Percentiles rank a stretch among this genome's conserved stretches.
Conservation (phyloP, 2,329 filamentous ascomycete species). For the Lachnum nothofagi region DNA sequence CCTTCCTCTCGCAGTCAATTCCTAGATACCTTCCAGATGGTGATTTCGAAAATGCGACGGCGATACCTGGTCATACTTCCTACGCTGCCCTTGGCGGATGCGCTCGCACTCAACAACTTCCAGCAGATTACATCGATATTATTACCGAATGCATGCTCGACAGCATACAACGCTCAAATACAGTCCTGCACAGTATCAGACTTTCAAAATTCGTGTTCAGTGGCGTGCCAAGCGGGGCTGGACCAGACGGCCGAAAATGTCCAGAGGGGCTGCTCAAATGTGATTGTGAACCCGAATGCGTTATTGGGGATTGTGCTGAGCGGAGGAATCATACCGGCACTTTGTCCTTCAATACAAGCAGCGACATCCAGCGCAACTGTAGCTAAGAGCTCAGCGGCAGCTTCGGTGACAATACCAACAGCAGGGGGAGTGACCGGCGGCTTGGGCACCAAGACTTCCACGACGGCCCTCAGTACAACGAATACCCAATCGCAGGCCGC, state of each 20-base stretch:
- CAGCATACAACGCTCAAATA: conserved; percentile 28
- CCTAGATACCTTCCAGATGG: conserved; percentile 1
- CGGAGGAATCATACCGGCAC: conserved; percentile 27
- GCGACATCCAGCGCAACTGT: conserved; percentile 7
- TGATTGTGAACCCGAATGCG: conserved; percentile 21
- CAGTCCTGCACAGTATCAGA: conserved; percentile 24
- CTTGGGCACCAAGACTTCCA: not conserved
- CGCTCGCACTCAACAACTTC: conserved; percentile 31
- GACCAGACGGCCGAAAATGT: conserved; percentile 18
- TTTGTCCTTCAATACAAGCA: conserved; percentile 23
- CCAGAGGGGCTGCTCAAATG: conserved; percentile 17
- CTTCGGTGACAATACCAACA: conserved; percentile 12
- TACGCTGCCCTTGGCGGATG: conserved; percentile 20
- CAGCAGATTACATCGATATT: conserved; percentile 24
- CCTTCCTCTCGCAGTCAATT: not conserved
- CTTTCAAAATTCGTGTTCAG: conserved; percentile 29
- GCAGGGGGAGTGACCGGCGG: conserved; percentile 7
- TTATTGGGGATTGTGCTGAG: conserved; percentile 29
- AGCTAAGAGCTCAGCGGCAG: not conserved
- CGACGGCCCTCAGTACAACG: not conserved
- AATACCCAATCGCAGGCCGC: not conserved
- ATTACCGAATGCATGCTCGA: conserved; percentile 24
- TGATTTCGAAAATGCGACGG: conserved; percentile 23
- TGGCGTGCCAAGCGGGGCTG: conserved; percentile 23
- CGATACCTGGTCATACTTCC: conserved; percentile 15